phyloP scores from a whole-genome alignment of 148 eudicot species.

The Fagopyrum tataricum region DNA sequence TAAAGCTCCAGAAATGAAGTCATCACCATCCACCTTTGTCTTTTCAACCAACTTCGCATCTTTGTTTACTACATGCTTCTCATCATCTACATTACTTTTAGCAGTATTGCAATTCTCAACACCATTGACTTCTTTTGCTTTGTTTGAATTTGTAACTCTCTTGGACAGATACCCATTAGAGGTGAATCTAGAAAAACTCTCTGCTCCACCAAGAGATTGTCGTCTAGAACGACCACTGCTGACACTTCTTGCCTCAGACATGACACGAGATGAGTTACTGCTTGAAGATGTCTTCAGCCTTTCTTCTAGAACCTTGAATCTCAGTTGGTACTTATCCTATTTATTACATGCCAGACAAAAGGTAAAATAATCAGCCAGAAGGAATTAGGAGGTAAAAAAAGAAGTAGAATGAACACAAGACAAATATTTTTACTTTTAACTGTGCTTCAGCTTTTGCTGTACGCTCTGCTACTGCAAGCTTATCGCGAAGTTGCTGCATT shows the following conservation, averaged over 20 bases:
- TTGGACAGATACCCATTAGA: conserved; percentile 50
- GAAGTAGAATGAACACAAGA: not conserved
- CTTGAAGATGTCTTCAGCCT: conserved; percentile 46
- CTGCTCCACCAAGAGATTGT: conserved; percentile 72
- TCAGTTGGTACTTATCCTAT: conserved; percentile 39
- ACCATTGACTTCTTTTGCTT: conserved; percentile 29
- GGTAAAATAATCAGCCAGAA: conserved; percentile 14
- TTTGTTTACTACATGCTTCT: conserved; percentile 21
- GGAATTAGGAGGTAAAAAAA: conserved; percentile 8
- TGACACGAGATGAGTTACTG: conserved; percentile 26
- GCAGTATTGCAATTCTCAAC: conserved; percentile 18
- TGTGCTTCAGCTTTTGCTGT: not conserved
- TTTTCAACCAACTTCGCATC: conserved; percentile 29
- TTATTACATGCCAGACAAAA: not conserved
- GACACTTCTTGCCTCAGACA: conserved; percentile 40
- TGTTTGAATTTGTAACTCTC: conserved; percentile 21
- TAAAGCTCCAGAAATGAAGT: conserved; percentile 64
- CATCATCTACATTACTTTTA: conserved; percentile 12
- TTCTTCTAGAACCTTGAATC: conserved; percentile 72
- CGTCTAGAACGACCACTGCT: conserved; percentile 56
- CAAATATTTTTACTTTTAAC: not conserved
- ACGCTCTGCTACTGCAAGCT: not conserved
- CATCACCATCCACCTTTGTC: conserved; percentile 35
- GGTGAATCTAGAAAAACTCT: conserved; percentile 43
- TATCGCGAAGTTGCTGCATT: not conserved